Conservation (phyloP, 805 yeast species). For the Kazachstania kunashirensis region DNA sequence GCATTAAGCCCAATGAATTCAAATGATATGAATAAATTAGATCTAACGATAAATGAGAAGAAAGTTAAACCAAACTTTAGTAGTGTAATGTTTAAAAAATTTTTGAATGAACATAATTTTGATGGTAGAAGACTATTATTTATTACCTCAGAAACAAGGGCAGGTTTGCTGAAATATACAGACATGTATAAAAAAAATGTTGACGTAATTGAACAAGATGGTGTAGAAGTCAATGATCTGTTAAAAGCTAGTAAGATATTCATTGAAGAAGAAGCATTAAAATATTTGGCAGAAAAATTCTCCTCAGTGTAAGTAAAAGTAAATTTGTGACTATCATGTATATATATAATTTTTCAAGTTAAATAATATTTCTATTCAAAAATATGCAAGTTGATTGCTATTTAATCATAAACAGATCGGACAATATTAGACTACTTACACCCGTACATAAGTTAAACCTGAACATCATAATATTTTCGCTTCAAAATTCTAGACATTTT, state of each 20-base stretch:
- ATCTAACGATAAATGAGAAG: constrained; percentile 5
- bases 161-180: constrained; percentile 53
- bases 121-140: constrained; percentile 48
- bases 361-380: too few relatives aligned
- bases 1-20: constrained; percentile 10
- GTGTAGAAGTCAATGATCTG: constrained; percentile 73
- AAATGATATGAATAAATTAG: constrained; percentile 19
- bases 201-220: constrained; percentile 63
- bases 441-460: too few relatives aligned
- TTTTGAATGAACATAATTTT: constrained; percentile 40
- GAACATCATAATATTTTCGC: too few relatives aligned
- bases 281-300: constrained; percentile 40
- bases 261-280: constrained; percentile 64
- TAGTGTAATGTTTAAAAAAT: constrained; percentile 33
- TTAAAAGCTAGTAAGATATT: constrained; percentile 68
- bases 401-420: too few relatives aligned
- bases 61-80: background rate
- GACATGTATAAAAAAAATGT: constrained; percentile 43
- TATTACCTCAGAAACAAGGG: constrained; percentile 50
- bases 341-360: background rate
- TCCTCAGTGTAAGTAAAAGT: background rate
- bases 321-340: constrained; percentile 1
- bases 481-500: too few relatives aligned
- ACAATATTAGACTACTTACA: too few relatives aligned
- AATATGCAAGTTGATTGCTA: too few relatives aligned